phyloP scores from a whole-genome alignment of 306 rosid species.

The Trichosanthes truncata region DNA sequence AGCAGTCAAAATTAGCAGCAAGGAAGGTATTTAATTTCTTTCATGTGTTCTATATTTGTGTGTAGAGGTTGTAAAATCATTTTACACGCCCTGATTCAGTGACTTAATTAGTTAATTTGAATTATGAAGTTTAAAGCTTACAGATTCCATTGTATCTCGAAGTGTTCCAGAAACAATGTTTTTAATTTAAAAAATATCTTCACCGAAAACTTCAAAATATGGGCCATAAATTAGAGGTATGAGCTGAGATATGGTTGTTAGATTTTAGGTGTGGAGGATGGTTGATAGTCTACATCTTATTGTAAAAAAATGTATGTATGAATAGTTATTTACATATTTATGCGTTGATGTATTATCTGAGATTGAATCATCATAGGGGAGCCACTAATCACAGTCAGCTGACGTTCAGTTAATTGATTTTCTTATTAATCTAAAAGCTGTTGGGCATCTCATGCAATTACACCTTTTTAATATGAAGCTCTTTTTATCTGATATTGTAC shows the following conservation, averaged over 20 bases:
- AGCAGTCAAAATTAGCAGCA: constrained; percentile 86
- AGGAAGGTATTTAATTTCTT: constrained; percentile 50
- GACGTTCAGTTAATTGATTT: not conserved
- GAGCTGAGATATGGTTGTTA: no score
- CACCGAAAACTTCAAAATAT: not conserved
- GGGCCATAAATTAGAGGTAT: no score
- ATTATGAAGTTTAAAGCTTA: no score
- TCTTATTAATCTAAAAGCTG: not conserved
- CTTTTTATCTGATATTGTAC: constrained; percentile 11
- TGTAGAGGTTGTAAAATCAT: not conserved
- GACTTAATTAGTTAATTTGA: not conserved
- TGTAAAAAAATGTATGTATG: not conserved
- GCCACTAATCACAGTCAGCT: not conserved
- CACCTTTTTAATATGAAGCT: not conserved
- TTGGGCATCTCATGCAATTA: not conserved
- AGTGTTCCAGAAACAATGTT: no score
- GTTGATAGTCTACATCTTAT: not conserved
- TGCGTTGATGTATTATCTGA: not conserved
- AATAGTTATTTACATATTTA: not conserved
- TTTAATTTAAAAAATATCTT: no score
- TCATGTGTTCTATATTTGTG: not conserved
- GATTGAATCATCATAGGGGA: not conserved
- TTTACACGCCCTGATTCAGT: not conserved
- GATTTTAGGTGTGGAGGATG: no score
- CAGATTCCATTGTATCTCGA: no score